Percentiles rank a stretch among this genome's conserved stretches.
Conservation (phyloP, 257 asterid genomes). For the Solanum peruvianum region DNA sequence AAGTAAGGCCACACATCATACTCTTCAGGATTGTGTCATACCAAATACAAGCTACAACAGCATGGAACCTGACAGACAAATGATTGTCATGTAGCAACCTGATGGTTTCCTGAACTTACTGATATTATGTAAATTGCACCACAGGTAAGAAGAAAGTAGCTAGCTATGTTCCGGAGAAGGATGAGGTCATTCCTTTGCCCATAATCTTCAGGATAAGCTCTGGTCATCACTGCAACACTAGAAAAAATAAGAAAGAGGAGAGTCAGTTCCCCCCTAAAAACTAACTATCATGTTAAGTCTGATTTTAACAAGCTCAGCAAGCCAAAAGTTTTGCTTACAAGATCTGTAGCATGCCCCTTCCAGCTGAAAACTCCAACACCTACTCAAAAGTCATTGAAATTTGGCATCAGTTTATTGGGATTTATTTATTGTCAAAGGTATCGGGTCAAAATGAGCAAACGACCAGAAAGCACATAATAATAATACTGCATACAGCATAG, state of each 20-base stretch:
- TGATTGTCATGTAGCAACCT: neutral
- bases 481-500: neutral
- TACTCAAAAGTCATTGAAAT: conserved; percentile 26
- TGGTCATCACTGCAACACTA: conserved; percentile 98
- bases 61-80: neutral
- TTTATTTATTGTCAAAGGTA: neutral
- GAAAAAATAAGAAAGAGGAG: neutral
- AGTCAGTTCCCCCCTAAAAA: neutral
- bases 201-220: conserved; percentile 78
- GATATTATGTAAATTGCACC: conserved; percentile 60
- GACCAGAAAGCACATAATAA: neutral
- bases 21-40: neutral
- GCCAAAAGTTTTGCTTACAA: conserved; percentile 49
- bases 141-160: conserved; percentile 83
- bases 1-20: neutral
- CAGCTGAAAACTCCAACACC: conserved; percentile 87
- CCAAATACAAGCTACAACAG: neutral
- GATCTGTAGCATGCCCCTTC: conserved; percentile 99
- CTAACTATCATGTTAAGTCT: neutral
- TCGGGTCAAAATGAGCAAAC: neutral
- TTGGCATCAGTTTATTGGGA: neutral
- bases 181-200: conserved; percentile 44
- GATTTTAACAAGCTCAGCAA: neutral
- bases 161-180: conserved; percentile 74
- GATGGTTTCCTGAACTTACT: conserved; percentile 34